Conservation (phyloP, 192 early-diverging fungal species). For the Coemansia erecta region DNA sequence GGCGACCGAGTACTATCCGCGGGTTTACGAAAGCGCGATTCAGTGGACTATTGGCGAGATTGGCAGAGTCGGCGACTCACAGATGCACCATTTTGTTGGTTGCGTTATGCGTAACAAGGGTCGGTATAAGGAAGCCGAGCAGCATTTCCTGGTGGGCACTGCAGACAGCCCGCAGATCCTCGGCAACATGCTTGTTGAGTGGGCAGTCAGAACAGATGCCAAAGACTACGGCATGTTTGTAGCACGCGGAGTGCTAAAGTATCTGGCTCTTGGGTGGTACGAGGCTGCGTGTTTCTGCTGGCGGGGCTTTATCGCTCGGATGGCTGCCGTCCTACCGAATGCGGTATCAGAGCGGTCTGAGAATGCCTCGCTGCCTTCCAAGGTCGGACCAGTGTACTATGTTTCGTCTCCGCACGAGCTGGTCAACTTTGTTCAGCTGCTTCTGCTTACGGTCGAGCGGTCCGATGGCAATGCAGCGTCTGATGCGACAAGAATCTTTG, state of each 20-base stretch:
- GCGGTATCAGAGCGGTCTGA: constrained; percentile 14
- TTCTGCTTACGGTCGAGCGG: constrained; percentile 66
- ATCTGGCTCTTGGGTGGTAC: constrained; percentile 58
- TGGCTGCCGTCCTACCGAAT: constrained; percentile 21
- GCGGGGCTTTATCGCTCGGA: constrained; percentile 39
- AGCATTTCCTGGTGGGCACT: constrained; percentile 82
- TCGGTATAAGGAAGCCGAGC: constrained; percentile 77
- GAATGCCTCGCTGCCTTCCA: constrained; percentile 36
- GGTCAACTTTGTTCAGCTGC: constrained; percentile 65
- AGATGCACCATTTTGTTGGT: constrained; percentile 49
- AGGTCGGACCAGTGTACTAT: constrained; percentile 51
- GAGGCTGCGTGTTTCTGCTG: constrained; percentile 56
- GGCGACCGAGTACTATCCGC: constrained; percentile 47
- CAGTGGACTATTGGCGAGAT: constrained; percentile 41
- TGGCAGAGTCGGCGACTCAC: constrained; percentile 36
- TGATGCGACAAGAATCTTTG: constrained; percentile 18
- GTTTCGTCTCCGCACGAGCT: constrained; percentile 45
- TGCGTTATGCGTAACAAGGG: constrained; percentile 57
- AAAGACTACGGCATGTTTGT: constrained; percentile 73
- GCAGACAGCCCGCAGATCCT: constrained; percentile 71
- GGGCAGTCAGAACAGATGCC: constrained; percentile 61
- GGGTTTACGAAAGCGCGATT: constrained; percentile 47
- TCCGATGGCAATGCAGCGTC: constrained; percentile 32
- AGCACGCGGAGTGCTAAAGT: constrained; percentile 78
- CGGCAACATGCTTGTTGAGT: constrained; percentile 76